Base-by-base conservation (phyloP, 2,329 filamentous ascomycete species). In the Trichoderma pleuroti region DNA sequence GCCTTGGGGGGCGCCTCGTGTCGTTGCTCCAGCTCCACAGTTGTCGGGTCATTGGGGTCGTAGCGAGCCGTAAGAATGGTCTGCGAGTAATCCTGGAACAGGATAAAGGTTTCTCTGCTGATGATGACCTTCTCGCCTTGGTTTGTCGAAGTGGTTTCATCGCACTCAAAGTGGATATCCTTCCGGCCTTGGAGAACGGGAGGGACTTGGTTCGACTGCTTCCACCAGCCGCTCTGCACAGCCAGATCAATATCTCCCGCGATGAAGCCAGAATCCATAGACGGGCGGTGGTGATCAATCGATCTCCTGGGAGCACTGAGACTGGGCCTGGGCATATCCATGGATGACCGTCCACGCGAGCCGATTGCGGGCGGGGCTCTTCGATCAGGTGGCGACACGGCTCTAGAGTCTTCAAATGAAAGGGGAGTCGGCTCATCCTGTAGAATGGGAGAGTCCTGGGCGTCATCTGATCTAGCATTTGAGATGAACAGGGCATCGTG, bases 21-120 rank as follows among this genome's bases (percentile, higher is more conserved):
- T 57, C 90, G 90, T 81, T 99, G 96, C 76, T 97, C 92, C 8
- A 98, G 81, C 39, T 88, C 84, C 12, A 91, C 91, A 76, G 95
- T 91, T 2, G 87, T 84, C 4, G 92, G 87, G 77, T 97, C 90
- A 67, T 90, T 87, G 1, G 90, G 84, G 78, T 97, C 92, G 79
- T 92, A 98, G 64, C 87, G 90, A 21, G 91, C 92, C 0, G 91
- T 93, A 76, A 99, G 88, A 73, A 97, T 86, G 0, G 95, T 98
- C 79, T 98, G 96, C 21, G 94, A 98, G 80, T 99, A 99, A 82
- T 99, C 96, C 76, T 94, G 91, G 83, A 93, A 99, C 10, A 99
- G 83, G n/a, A 98, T 85, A 75, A 92, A 96, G 54, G 98, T 86
- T 72, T 94, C 90, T 74, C 94, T 94, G 8, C 91, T 92, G 24